Base-by-base conservation (phyloP, 139 green algal species). In the Chlorella sp. region DNA sequence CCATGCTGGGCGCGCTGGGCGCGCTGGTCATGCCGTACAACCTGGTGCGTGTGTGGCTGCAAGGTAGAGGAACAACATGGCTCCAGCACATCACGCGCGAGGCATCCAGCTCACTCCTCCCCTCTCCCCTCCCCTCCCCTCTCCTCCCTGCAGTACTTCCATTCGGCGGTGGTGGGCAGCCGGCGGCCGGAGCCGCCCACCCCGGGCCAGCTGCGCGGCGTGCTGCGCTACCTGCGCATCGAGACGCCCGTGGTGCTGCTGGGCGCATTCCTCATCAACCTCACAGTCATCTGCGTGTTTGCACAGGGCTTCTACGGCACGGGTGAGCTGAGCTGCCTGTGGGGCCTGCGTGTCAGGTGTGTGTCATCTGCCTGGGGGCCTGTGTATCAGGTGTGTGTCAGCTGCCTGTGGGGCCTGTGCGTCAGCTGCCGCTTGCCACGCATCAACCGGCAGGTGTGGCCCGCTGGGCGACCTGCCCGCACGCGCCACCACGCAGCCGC, bases 21-120 rank as follows among this genome's bases (percentile, higher is more conserved):
- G 86, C 86, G 3, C 72, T 89, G 34, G 77, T 90, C 68, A 90
- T 90, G 86, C 86, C 86, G 36, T 85, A 90, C 79, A 90, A 90
- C 84, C 68, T 90, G 24, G n/a, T 44, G 34, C 30, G 64, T 65
- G 22, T 65, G 56, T 16, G 56, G 56, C n/a, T n/a, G n/a, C n/a
- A n/a, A n/a, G n/a, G n/a, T n/a, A n/a, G n/a, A n/a, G n/a, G n/a
- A n/a, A n/a, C n/a, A n/a, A n/a, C n/a, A n/a, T n/a, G n/a, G n/a
- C n/a, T n/a, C n/a, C n/a, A n/a, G n/a, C n/a, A n/a, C n/a, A n/a
- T n/a, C n/a, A n/a, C n/a, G n/a, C n/a, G n/a, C n/a, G n/a, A n/a
- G n/a, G n/a, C n/a, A n/a, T n/a, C n/a, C n/a, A n/a, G n/a, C n/a
- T n/a, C n/a, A n/a, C n/a, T n/a, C n/a, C n/a, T n/a, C n/a, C 68